Percentiles rank a stretch among this genome's conserved stretches.
Conservation (phyloP, 345 rosid genomes). For the Isatis tinctoria region DNA sequence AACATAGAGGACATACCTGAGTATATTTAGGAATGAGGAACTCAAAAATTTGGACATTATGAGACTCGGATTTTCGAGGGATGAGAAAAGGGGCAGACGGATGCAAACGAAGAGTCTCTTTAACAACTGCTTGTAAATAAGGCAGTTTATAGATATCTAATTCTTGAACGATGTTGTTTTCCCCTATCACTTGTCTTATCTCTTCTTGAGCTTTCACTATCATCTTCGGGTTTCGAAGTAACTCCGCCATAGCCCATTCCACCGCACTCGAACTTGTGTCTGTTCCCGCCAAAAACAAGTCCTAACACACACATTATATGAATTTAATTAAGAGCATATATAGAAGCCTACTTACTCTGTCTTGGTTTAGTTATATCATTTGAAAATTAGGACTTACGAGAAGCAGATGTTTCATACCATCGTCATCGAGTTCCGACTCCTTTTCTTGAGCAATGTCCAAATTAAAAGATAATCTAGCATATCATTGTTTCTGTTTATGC, state of each 20-base stretch:
- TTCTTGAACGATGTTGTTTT: slow-evolving; percentile 18
- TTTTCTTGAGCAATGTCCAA: slow-evolving; percentile 18
- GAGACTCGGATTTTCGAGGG: slow-evolving; percentile 26
- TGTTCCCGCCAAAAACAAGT: slow-evolving; percentile 34
- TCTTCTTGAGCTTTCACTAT: slow-evolving; percentile 20
- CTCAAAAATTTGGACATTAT: not conserved
- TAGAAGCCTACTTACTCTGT: not conserved
- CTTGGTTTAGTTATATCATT: not conserved
- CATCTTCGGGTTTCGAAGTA: slow-evolving; percentile 13
- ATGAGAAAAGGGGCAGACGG: slow-evolving; percentile 35
- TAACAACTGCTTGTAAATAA: slow-evolving; percentile 34
- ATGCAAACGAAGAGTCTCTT: slow-evolving; percentile 41
- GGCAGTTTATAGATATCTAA: slow-evolving; percentile 23
- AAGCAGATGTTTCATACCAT: slow-evolving; percentile 26
- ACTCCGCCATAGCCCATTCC: slow-evolving; percentile 29
- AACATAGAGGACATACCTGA: not conserved
- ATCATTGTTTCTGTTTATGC: slow-evolving; percentile 9
- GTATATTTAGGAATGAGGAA: slow-evolving; percentile 21
- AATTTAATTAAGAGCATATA: not conserved
- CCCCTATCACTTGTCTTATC: slow-evolving; percentile 22
- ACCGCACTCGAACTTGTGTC: slow-evolving; percentile 34
- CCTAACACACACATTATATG: slow-evolving; percentile 8
- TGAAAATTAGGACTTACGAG: slow-evolving; percentile 23
- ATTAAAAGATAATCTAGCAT: slow-evolving; percentile 31
- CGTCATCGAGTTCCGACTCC: slow-evolving; percentile 13